Conservation (phyloP, 2,329 filamentous ascomycete genomes). For the Trichoderma sp. region DNA sequence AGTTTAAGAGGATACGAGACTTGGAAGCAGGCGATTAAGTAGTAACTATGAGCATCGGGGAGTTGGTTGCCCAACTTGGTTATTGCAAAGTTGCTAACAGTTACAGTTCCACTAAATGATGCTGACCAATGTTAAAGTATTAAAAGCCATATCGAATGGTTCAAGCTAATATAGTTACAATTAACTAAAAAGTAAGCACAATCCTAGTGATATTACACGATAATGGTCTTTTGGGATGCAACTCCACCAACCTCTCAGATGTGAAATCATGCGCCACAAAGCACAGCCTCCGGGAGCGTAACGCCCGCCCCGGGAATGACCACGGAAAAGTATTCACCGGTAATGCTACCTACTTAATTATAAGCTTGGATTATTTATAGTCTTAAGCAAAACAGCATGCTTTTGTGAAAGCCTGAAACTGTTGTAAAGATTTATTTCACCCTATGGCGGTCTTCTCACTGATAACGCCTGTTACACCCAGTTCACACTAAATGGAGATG, state of each 20-base stretch:
- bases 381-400: neutral
- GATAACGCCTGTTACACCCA: neutral
- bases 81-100: neutral
- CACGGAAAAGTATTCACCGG: neutral
- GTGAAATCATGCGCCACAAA: neutral
- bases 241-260: neutral
- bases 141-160: neutral
- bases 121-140: neutral
- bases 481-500: neutral
- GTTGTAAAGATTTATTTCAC: neutral
- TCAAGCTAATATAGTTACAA: neutral
- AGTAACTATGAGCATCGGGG: neutral
- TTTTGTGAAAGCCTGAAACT: neutral
- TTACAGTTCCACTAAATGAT: neutral
- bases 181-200: neutral
- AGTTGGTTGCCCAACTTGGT: neutral
- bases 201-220: neutral
- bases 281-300: neutral
- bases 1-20: neutral
- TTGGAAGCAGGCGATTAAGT: neutral
- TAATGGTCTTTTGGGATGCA: neutral
- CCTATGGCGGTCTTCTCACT: neutral
- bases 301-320: neutral
- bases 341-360: neutral
- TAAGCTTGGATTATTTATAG: neutral